Percentiles rank a stretch among this genome's conserved stretches.
Evolutionary conservation across 305 asterid species (phyloP).

Genomic region (Fraxinus sp.): DNA sequence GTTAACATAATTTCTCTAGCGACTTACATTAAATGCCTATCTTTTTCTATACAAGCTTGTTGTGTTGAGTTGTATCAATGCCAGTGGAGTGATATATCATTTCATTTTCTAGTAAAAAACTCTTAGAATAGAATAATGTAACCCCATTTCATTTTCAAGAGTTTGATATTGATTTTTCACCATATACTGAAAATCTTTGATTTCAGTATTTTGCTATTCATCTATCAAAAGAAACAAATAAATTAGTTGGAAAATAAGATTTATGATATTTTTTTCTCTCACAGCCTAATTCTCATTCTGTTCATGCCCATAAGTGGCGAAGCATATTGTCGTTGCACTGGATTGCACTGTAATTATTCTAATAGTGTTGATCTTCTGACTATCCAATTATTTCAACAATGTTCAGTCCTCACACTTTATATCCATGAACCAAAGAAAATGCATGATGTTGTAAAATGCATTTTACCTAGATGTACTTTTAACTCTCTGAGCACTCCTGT

Average conservation of each 20-base stretch:
- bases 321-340: not conserved
- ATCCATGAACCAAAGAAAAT: not conserved
- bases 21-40: not conserved
- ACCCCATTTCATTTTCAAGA: not conserved
- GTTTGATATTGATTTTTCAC: not conserved
- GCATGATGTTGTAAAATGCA: not conserved
- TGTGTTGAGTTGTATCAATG: not conserved
- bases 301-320: not conserved
- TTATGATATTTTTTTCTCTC: not conserved
- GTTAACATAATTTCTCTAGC: not conserved
- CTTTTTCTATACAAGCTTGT: not conserved
- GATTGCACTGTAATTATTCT: not conserved
- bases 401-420: not conserved
- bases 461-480: not conserved
- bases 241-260: not conserved
- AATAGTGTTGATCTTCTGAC: not conserved
- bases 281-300: not conserved
- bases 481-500: conserved; percentile 11
- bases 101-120: not conserved
- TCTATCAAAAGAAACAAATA: not conserved
- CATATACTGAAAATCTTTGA: not conserved
- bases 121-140: not conserved
- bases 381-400: not conserved
- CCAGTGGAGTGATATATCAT: not conserved
- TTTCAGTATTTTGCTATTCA: not conserved